These are phyloP conservation scores for Cyberlindnera americana DNA, from an alignment of 805 yeast genomes.

Conservation along the genomic window DNA sequence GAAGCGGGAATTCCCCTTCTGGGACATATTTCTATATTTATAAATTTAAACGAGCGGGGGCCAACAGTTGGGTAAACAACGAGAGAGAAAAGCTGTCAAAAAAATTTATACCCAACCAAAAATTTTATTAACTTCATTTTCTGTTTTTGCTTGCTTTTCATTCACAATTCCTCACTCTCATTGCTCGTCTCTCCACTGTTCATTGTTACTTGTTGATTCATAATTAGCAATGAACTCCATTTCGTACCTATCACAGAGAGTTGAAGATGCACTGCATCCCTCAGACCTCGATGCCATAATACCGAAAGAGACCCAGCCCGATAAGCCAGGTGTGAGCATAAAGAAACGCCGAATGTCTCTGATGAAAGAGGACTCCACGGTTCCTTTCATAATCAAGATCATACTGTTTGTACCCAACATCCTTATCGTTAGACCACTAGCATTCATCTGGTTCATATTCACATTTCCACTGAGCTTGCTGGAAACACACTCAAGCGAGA, in stretches of 20 bases:
- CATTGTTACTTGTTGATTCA: neutral
- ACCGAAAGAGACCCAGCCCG: conserved; percentile 10
- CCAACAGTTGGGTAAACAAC: conserved; percentile 21
- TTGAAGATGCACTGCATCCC: conserved; percentile 23
- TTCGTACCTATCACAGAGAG: conserved; percentile 25
- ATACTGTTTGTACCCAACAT: conserved; percentile 47
- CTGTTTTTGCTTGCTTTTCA: too few relatives aligned
- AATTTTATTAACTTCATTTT: too few relatives aligned
- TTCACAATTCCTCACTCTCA: too few relatives aligned
- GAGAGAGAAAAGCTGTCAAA: neutral
- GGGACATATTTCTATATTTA: too few relatives aligned
- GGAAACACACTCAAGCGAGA: conserved; percentile 20
- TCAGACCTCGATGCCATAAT: conserved; percentile 10
- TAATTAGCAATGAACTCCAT: conserved; percentile 25
- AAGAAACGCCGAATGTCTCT: conserved; percentile 1
- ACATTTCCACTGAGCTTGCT: conserved; percentile 54
- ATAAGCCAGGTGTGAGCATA: too few relatives aligned
- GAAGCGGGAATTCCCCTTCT: too few relatives aligned
- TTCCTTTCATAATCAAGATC: conserved; percentile 23
- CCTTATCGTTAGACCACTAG: conserved; percentile 49
- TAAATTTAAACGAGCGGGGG: too few relatives aligned
- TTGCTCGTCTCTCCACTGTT: too few relatives aligned
- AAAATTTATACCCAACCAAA: neutral
- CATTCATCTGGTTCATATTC: conserved; percentile 45
- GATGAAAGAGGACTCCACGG: conserved; percentile 14